These are phyloP conservation scores for Eutreptiella sp. DNA, from an alignment of 208 protist species.

Conservation along the genomic window DNA sequence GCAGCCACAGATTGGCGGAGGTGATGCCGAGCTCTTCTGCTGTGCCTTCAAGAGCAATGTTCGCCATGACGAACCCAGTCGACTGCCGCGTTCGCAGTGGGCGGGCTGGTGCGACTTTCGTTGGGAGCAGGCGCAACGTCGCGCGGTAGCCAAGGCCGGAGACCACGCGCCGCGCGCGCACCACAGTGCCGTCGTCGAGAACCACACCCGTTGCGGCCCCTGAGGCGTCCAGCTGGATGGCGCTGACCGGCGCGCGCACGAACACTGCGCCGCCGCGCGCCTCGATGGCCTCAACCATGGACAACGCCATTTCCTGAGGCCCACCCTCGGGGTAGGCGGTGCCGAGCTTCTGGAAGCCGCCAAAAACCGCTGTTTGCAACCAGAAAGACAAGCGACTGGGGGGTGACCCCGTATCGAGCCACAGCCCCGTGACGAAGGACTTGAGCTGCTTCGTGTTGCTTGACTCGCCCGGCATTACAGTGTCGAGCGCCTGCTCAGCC, in stretches of 20 bases:
- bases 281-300: constrained; percentile 9
- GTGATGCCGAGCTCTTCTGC: constrained; percentile 18
- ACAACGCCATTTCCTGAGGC: background rate
- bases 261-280: constrained; percentile 11
- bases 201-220: background rate
- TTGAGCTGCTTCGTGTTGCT: constrained; percentile 11
- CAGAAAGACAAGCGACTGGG: constrained; percentile 4
- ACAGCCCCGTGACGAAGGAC: constrained; percentile 2
- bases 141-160: constrained; percentile 14
- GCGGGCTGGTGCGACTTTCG: background rate
- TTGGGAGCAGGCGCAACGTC: constrained; percentile 1
- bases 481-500: constrained; percentile 5
- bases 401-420: constrained; percentile 5
- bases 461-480: too few relatives aligned
- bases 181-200: constrained; percentile 1
- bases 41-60: constrained; percentile 10
- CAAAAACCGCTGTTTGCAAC: constrained; percentile 4
- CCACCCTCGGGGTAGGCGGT: constrained; percentile 13
- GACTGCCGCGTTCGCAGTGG: background rate
- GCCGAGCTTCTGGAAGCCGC: constrained; percentile 2
- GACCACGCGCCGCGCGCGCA: background rate
- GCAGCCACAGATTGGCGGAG: constrained; percentile 12
- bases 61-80: constrained; percentile 16
- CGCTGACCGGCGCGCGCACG: background rate
- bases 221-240: constrained; percentile 1